Percentiles rank a stretch among this genome's conserved stretches.
Evolutionary conservation across 2,329 filamentous ascomycete genomes (phyloP).

Genomic region (Colletotrichum eremochloae): DNA sequence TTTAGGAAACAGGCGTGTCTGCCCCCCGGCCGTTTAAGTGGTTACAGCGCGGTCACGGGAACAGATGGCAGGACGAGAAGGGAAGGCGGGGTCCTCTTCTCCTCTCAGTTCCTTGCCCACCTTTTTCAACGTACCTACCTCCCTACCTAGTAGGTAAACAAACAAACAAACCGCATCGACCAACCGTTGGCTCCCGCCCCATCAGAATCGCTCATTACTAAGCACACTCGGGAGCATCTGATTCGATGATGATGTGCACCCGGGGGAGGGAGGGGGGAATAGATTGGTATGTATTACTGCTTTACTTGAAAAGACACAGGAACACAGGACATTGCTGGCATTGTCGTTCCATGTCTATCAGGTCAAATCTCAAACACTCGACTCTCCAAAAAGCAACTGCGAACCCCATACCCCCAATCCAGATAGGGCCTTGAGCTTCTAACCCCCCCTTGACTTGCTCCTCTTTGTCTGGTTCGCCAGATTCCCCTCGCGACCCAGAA

Average conservation of each 20-base stretch:
- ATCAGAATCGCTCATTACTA: not conserved
- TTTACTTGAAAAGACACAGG: not conserved
- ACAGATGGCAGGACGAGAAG: conserved; percentile 29
- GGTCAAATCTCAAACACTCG: conserved; percentile 9
- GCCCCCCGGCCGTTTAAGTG: conserved; percentile 32
- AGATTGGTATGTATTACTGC: not conserved
- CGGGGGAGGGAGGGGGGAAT: no score
- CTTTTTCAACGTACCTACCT: not conserved
- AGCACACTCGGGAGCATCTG: conserved; percentile 23
- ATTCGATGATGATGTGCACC: conserved; percentile 31
- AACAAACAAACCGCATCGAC: conserved; percentile 33
- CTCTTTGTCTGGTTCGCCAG: conserved; percentile 6
- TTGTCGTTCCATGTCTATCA: conserved; percentile 1
- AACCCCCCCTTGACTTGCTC: not conserved
- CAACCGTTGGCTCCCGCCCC: conserved; percentile 14
- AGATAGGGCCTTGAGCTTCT: not conserved
- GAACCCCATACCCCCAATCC: not conserved
- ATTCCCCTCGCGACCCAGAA: conserved; percentile 20
- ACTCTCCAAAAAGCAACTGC: not conserved
- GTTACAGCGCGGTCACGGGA: conserved; percentile 39
- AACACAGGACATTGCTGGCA: not conserved
- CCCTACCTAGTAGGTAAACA: conserved; percentile 4
- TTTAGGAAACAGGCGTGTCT: conserved; percentile 20
- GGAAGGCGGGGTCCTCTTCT: conserved; percentile 34
- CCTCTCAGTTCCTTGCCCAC: not conserved